Evolutionary conservation across 129 eudicot species (phyloP), one percentile per base, ranked within the genome.

Genomic region (Lonicera japonica): DNA sequence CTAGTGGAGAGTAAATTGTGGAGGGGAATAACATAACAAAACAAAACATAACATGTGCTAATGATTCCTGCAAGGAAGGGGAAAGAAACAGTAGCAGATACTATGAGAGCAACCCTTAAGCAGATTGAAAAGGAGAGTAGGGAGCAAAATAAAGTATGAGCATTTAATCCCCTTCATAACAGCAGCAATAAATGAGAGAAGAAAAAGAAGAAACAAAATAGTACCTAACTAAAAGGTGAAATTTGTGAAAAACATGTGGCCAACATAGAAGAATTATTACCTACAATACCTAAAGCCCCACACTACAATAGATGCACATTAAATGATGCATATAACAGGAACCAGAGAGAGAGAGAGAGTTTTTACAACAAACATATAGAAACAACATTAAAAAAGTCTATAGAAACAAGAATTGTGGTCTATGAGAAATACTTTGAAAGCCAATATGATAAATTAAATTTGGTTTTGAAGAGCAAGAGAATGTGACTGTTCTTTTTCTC

Each of bases 131-230:
- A 73, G 50, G 45, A 66, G 77, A 57, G 74, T 48, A 67, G 71
- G 70, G 58, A 69, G 66, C 76, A 61, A 46, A 72, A 19, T 47
- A 73, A 51, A 65, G 67, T 38, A 58, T 29, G 25, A 40, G 57
- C 67, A 70, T 67, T 73, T 69, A 69, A 76, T 50, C 76, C 69
- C 48, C 89, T 76, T 74, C 46, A 58, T 63, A 64, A 70, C 61
- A 1, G 36, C 61, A 34, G 54, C 79, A 73, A 52, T 21, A 65
- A 71, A 52, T 74, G 46, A 43, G 61, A n/a, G 36, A 29, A 53
- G 61, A n/a, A 6, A 29, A 53, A 38, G 65, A 61, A 71, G 66
- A 11, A 66, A 61, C 70, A 75, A 75, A 66, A 61, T 50, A 18
- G 73, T 76, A 66, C 61, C 59, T 64, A 21, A 45, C 22, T 63